Evolutionary conservation across 805 yeast genomes (phyloP), one percentile per base, ranked within the genome.

Genomic region (Tetrapisispora taiwanensis): DNA sequence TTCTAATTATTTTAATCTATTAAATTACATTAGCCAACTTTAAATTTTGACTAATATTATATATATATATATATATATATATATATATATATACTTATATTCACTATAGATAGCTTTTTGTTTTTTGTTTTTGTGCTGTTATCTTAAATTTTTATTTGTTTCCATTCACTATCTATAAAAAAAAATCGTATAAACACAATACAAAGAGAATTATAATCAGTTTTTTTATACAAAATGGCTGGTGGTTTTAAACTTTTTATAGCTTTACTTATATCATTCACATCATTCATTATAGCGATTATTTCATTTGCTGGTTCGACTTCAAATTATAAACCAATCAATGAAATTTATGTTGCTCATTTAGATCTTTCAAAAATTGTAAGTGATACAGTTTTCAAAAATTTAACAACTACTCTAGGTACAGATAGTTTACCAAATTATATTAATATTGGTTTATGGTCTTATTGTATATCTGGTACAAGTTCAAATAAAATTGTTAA

Each of bases 361-460:
- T 42, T 80, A 4, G 69, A 76, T 53, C 45, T 78, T 26, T 48
- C 72, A 5, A 53, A 58, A 17, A 36, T 71, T 8, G 46, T 59
- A 9, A 22, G 13, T 20, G 48, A 63, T 12, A 36, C 53, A 3
- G 44, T 49, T n/a, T 43, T 60, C 3, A 44, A 48, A 14, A 39
- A 41, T 30, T 35, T 57, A 10, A 41, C 48, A 3, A 30, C 51
- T 2, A n/a, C 55, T 7, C 42, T 47, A 4, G 47, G 50, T 6
- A 42, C 55, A 15, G 44, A 50, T 36, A 74, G 74, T 2, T 52
- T 78, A 34, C 64, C 64, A 8, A 58, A 74, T 3, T 72, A 71
- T 36, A 65, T 73, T 51, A 69, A 74, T 14, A 64, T 78, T 30
- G 84, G 85, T 31, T 62, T 76, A 51, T 80, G 82, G 75, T 81